A percentile compares a stretch with the other conserved stretches of the same genome.
Evolutionary conservation across 2,329 filamentous ascomycete species (phyloP).

Genomic region (Delphinella strobiligena): DNA sequence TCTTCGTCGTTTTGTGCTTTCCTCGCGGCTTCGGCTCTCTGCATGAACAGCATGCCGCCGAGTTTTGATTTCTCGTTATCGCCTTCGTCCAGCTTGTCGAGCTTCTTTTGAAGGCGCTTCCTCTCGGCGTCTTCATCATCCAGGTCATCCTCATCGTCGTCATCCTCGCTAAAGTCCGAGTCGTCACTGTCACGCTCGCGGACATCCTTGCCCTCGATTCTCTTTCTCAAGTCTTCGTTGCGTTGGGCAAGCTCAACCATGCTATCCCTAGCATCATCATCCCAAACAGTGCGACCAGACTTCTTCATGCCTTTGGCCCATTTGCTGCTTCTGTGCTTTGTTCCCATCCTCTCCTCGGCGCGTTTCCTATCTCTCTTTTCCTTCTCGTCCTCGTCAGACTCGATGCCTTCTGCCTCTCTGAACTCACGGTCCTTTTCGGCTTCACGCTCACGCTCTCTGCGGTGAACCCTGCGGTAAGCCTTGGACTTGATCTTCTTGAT

Average conservation of each 20-base stretch:
- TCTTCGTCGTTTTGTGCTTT: constrained; percentile 73
- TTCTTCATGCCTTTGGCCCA: constrained; percentile 81
- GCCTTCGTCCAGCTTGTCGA: constrained; percentile 28
- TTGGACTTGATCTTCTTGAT: constrained; percentile 99
- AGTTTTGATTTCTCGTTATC: constrained; percentile 43
- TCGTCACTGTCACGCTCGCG: constrained; percentile 28
- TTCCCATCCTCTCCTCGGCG: constrained; percentile 74
- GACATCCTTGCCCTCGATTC: constrained; percentile 61
- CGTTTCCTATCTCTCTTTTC: constrained; percentile 60
- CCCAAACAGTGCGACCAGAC: constrained; percentile 72
- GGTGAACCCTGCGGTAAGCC: constrained; percentile 80
- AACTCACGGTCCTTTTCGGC: constrained; percentile 43
- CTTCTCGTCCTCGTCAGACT: constrained; percentile 51
- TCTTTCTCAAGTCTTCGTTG: constrained; percentile 68
- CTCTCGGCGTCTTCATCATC: constrained; percentile 36
- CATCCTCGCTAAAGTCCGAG: constrained; percentile 31
- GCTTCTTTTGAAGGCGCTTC: constrained; percentile 20
- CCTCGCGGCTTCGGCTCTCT: constrained; percentile 66
- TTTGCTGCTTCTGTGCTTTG: constrained; percentile 76
- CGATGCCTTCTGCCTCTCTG: constrained; percentile 45
- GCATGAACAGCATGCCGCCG: constrained; percentile 88
- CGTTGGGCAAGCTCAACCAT: constrained; percentile 70
- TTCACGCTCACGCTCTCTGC: constrained; percentile 57
- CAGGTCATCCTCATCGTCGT: constrained; percentile 51
- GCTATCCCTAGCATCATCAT: constrained; percentile 69